Evolutionary conservation across 306 rosid species (phyloP), one percentile per base, ranked within the genome.

Genomic region (Vigna angularis): DNA sequence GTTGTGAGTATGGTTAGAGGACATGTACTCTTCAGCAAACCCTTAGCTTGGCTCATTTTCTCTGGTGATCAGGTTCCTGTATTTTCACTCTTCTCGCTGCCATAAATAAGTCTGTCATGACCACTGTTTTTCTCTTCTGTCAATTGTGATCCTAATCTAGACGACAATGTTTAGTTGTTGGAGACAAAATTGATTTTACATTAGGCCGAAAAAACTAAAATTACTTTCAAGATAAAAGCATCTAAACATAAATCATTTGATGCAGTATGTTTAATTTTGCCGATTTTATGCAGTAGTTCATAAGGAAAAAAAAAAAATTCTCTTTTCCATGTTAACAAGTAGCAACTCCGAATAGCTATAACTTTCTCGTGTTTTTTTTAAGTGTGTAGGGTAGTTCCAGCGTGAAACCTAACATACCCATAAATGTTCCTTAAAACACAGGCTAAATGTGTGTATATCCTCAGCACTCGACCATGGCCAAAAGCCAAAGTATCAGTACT

Each of bases 31-130:
- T 86, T 87, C 75, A 89, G 83, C 86, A 93, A 89, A 85, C 90
- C 93, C 79, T 82, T 87, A 57, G 96, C 97, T 80, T 93, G 93
- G 96, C 48, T 80, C 49, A 93, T 90, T 70, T 93, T 90, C 90
- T 87, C 92, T 12, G 89, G 59, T 71, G 94, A 93, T 81, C 96
- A 93, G 96, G 96, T 88, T 81, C 44, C 30, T 7, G 5, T 4
- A 24, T 55, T n/a, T 69, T 47, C n/a, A 49, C 74, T 38, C 57
- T 70, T 8, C 40, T 40, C 1, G 8, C 66, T 66, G 58, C 36
- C 58, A 66, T 51, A 16, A 65, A 63, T 13, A 49, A 28, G 18
- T 26, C 3, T 24, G 64, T 57, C 15, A 26, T 58, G 9, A 24
- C n/a, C 26, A 26, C 2, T 14, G 9, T 6, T 59, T 26, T 59